A percentile compares a stretch with the other conserved stretches of the same genome.
phyloP scores from a whole-genome alignment of 441 rosid species.

The Eruca vesicaria region DNA sequence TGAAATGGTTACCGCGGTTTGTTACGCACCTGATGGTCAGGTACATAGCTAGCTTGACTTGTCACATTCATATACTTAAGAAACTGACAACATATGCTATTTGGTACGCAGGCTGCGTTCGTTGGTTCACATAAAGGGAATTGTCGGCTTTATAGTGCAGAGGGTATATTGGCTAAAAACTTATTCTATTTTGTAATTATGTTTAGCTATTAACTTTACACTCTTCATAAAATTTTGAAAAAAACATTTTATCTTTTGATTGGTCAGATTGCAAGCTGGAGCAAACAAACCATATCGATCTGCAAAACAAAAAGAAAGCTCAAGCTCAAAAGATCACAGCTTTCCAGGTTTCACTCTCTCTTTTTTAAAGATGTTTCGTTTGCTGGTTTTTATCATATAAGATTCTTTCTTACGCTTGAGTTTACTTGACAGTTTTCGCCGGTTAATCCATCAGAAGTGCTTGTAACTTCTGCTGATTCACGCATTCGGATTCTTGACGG shows the following conservation, averaged over 20 bases:
- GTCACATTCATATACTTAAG: neutral
- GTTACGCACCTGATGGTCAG: conserved; percentile 96
- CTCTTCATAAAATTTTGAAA: neutral
- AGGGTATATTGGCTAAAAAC: conserved; percentile 45
- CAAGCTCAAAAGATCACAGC: conserved; percentile 80
- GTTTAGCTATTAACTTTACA: neutral
- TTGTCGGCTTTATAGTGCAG: conserved; percentile 62
- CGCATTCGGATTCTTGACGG: conserved; percentile 74
- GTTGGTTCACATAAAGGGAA: conserved; percentile 83
- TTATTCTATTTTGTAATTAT: neutral
- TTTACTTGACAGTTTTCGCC: conserved; percentile 63
- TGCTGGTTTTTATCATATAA: neutral
- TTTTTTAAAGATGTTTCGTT: neutral
- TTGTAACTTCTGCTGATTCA: conserved; percentile 88
- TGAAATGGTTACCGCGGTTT: conserved; percentile 92
- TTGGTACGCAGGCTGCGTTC: conserved; percentile 50
- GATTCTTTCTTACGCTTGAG: conserved; percentile 9
- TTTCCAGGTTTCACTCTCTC: conserved; percentile 57
- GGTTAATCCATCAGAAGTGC: conserved; percentile 68
- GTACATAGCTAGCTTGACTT: conserved; percentile 29
- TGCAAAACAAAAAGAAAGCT: conserved; percentile 61
- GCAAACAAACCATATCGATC: conserved; percentile 48
- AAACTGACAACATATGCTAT: neutral
- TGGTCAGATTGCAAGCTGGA: conserved; percentile 60
- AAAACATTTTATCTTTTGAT: neutral